Evolutionary conservation across 176 grass and related monocot species (phyloP).

Genomic region (Thinopyrum elongatum): DNA sequence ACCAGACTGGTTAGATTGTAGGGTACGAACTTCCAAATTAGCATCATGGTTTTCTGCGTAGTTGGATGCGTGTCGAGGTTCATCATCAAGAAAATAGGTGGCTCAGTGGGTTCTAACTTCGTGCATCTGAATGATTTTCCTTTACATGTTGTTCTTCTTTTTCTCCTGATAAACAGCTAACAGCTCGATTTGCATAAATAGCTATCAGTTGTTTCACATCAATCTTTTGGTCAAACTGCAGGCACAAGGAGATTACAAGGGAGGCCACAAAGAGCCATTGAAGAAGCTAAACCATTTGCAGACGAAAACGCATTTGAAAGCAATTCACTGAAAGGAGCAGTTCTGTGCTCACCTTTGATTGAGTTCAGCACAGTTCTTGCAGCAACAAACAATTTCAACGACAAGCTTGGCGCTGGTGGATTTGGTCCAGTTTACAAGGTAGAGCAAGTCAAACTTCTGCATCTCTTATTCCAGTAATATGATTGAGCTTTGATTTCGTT

Average conservation of each 20-base stretch:
- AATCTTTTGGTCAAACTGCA: slow-evolving; percentile 4
- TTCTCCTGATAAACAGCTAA: not conserved
- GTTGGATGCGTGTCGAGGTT: slow-evolving; percentile 37
- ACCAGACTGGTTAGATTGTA: not conserved
- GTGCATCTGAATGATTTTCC: not conserved
- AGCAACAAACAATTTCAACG: slow-evolving; percentile 63
- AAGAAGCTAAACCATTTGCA: slow-evolving; percentile 25
- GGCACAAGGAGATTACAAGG: slow-evolving; percentile 24
- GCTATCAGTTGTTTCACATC: not conserved
- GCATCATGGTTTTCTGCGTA: slow-evolving; percentile 52
- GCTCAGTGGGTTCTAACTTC: not conserved
- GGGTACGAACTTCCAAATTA: not conserved
- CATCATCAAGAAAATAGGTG: slow-evolving; percentile 66
- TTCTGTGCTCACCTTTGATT: slow-evolving; percentile 45
- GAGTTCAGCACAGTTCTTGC: slow-evolving; percentile 53
- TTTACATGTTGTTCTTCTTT: not conserved
- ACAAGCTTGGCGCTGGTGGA: slow-evolving; percentile 65
- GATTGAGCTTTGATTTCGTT: not conserved
- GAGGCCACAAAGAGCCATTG: not conserved
- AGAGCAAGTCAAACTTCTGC: not conserved
- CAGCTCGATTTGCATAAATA: not conserved
- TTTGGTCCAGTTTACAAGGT: slow-evolving; percentile 89
- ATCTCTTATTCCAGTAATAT: not conserved
- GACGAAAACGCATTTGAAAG: slow-evolving; percentile 28
- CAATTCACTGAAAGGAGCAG: slow-evolving; percentile 5